Evolutionary conservation across 495 filamentous ascomycete genomes (phyloP), one percentile per base, ranked within the genome.

Genomic region (Hypoxylon trugodes): DNA sequence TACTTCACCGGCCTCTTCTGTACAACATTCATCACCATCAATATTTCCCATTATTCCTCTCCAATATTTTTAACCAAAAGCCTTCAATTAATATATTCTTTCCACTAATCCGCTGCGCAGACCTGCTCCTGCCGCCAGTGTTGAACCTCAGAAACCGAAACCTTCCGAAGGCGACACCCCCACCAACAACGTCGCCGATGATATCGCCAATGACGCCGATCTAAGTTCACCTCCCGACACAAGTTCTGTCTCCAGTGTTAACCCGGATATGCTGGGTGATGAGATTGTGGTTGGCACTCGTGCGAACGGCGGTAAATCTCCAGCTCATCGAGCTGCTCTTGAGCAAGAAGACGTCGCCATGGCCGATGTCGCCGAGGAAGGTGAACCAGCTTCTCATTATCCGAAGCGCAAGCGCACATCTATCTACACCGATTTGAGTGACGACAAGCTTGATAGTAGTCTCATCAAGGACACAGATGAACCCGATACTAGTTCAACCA

Each of bases 321-420:
- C 75, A 15, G 65, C 65, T 18, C 55, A 38, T 13, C 73, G 18
- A 5, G 61, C 51, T 32, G 53, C 49, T 7, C 65, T 71, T 0
- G 74, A 76, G 15, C 38, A 54, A 10, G 75, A 70, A 25, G 76
- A 77, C 60, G 38, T 69, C 10, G 66, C 70, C 1, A 79, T 81
- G 74, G 69, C 67, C 0, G 77, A 81, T 15, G 60, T 40, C 2
- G 77, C 77, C 5, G 72, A 70, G 2, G 66, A 68, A 12, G 61
- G 69, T 13, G 53, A 71, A 5, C 63, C 70, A 1, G 52, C 70
- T 6, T 49, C 69, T 0, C 73, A 76, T 25, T 72, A 76, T 26
- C 66, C 73, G 0, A 85, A 84, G 69, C 77, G 82, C 25, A 85
- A 85, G 71, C 77, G 82, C 7, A 45, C 67, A 1, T 79, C 78